Evolutionary conservation across 2,329 filamentous ascomycete species (phyloP).

Genomic region (Penicillium sp.): DNA sequence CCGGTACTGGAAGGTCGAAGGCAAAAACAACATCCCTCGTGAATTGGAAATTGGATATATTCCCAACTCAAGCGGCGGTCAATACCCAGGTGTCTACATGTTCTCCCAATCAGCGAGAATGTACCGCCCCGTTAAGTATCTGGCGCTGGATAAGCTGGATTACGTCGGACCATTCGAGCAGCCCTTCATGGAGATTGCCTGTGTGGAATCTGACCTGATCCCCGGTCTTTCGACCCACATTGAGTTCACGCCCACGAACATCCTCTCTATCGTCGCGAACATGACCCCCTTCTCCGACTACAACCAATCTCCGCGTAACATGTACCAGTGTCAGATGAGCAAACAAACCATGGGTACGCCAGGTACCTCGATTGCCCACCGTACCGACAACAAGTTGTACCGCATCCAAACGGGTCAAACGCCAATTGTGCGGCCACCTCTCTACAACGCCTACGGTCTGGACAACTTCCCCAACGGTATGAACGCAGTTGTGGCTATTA

Average conservation of each 20-base stretch:
- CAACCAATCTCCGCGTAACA: slow-evolving; percentile 97
- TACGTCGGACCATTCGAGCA: slow-evolving; percentile 92
- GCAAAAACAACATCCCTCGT: slow-evolving; percentile 72
- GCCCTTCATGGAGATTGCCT: slow-evolving; percentile 97
- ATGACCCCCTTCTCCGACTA: slow-evolving; percentile 99
- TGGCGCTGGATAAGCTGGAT: slow-evolving; percentile 81
- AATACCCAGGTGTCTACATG: slow-evolving; percentile 95
- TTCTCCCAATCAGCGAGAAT: slow-evolving; percentile 81
- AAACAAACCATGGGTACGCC: slow-evolving; percentile 99
- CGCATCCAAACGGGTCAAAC: slow-evolving; percentile 93
- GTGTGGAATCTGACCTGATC: slow-evolving; percentile 80
- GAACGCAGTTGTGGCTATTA: slow-evolving; percentile 94
- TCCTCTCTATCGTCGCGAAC: slow-evolving; percentile 94
- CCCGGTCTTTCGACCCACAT: slow-evolving; percentile 92
- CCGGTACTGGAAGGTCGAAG: slow-evolving; percentile 93
- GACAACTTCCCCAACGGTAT: slow-evolving; percentile 98
- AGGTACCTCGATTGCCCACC: slow-evolving; percentile 76
- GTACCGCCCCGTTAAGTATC: slow-evolving; percentile 88
- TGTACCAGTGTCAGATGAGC: slow-evolving; percentile 99
- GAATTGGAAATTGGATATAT: slow-evolving; percentile 91
- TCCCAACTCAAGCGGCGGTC: slow-evolving; percentile 82
- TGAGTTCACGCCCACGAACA: slow-evolving; percentile 91
- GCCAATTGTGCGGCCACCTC: slow-evolving; percentile 83
- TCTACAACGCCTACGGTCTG: slow-evolving; percentile 94
- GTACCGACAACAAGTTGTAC: slow-evolving; percentile 97